Evolutionary conservation across 2,329 filamentous ascomycete species (phyloP), one percentile per base, ranked within the genome.

Genomic region (Colletotrichum horii): DNA sequence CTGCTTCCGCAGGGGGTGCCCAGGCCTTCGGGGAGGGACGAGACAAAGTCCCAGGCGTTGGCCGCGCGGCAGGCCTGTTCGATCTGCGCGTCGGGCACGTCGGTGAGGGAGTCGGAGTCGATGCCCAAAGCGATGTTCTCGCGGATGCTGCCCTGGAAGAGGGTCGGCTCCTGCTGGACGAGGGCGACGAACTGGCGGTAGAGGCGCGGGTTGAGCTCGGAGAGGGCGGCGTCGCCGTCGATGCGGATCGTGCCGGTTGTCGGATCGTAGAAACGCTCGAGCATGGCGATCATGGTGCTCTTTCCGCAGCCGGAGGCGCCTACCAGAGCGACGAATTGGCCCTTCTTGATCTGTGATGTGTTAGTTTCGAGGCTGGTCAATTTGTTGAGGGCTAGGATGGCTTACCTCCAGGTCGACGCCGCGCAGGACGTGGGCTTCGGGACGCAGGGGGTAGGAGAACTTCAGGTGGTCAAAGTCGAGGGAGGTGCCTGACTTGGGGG

Each of bases 1-100:
- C 91, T 90, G 78, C 93, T 90, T 3, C 94, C 93, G 26, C 94
- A 93, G 2, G 88, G 84, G 0, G 93, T 94, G 2, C 88, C 84
- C 70, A 94, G 92, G 1, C 91, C 91, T 38, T 83, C 82, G 6
- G 82, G 82, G 1, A 83, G 78, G 8, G 82, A 83, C 0, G 80
- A 80, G 14, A 84, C 77, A 74, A 90, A 90, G 55, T 88, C 87
- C 78, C 86, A 85, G 2, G 87, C 87, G 81, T 88, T 89, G 36
- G 88, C 87, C 71, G 88, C 85, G 19, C 83, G 81, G 73, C 87
- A 87, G 6, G 89, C 89, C 14, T 83, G 80, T 56, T 86, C 81
- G 6, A 90, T 85, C 19, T 83, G 80, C 24, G 80, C 80, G 66
- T 81, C 82, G 36, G 85, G 83, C 8, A 82, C 69, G 19, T 68